Evolutionary conservation across 2,329 filamentous ascomycete species (phyloP), one percentile per base, ranked within the genome.

Genomic region (Thermoascus crustaceus): DNA sequence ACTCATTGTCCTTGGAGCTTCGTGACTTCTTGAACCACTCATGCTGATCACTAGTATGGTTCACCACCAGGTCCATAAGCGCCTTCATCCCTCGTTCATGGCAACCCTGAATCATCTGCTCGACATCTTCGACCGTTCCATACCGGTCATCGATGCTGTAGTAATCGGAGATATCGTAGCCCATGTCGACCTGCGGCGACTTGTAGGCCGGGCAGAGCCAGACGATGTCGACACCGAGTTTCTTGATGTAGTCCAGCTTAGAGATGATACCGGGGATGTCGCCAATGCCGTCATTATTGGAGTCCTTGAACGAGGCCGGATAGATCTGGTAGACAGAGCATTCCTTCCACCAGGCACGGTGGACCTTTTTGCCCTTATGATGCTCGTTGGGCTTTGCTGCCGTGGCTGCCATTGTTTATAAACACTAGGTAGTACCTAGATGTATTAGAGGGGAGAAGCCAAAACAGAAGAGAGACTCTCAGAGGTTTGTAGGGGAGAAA

Each of bases 61-160:
- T 89, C 42, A 87, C 72, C 2, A 88, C 83, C 3, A 88, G 66
- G 50, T 88, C 82, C 39, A 87, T 71, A 38, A 88, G 76, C 7
- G 87, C 60, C 45, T 74, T 76, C 73, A 87, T 83, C 3, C 72
- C 76, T 3, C 78, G 69, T 10, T 68, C 57, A 40, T 82, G 78
- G 25, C 74, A 69, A 30, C 72, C 73, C 17, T 68, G 51, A 32
- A 83, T 77, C 22, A 85, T 55, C 0, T 61, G 58, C 38, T 84
- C 77, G 32, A 83, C 73, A 50, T 85, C 79, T 39, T 68, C 63
- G 5, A 85, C 63, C 1, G 77, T 78, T 23, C 81, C 81, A 46
- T 84, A 85, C 1, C 74, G 71, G 2, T 68, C 61, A 46, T 83
- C 72, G 18, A 85, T 75, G 17, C 66, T 67, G 50, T 80, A 73